phyloP scores from a whole-genome alignment of 441 rosid species.

The Syzygium syzygioides region DNA sequence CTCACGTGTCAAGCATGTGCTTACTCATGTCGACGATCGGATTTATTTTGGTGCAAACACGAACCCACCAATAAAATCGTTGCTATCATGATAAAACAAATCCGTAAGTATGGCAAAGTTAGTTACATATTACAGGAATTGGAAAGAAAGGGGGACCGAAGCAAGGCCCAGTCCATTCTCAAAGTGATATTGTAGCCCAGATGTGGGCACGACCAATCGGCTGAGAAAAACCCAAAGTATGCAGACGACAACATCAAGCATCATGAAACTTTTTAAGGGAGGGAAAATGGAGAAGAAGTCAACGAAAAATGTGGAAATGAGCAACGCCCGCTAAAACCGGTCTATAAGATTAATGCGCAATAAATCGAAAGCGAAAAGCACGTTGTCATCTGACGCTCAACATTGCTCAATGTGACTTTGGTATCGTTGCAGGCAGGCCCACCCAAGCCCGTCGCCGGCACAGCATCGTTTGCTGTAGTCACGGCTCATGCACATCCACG shows the following conservation, averaged over 20 bases:
- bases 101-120: background rate
- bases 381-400: background rate
- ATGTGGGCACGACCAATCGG: background rate
- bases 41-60: too few relatives aligned
- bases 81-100: background rate
- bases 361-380: background rate
- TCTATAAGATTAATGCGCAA: background rate
- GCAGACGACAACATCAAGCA: background rate
- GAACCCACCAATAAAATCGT: background rate
- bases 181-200: background rate
- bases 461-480: background rate
- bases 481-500: background rate
- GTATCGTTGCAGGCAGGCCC: background rate
- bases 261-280: background rate
- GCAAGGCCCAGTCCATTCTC: background rate
- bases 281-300: too few relatives aligned
- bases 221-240: background rate
- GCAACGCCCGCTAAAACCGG: background rate
- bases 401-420: background rate
- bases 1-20: too few relatives aligned
- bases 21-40: too few relatives aligned
- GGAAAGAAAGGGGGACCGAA: background rate
- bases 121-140: background rate
- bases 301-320: too few relatives aligned
- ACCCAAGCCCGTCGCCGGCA: background rate